Evolutionary conservation across 2,329 filamentous ascomycete species (phyloP), one percentile per base, ranked within the genome.

Genomic region (Emmonsia crescens): DNA sequence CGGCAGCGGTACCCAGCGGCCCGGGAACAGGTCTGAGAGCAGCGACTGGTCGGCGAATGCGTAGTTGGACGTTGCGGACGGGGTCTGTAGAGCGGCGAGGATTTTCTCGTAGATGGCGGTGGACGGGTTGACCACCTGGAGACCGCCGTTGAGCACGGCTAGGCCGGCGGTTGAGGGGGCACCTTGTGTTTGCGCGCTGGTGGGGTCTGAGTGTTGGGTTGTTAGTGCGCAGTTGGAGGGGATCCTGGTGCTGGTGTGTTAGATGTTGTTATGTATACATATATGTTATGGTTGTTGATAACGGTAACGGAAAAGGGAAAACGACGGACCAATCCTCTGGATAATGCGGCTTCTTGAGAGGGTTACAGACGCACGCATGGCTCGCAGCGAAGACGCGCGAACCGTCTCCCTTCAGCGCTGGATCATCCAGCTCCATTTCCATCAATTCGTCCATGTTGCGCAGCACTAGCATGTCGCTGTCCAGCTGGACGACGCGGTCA

Each of bases 361-460:
- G 90, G 75, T 95, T 95, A 78, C 91, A 95, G 21, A 91, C 85
- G 75, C 91, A 95, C 5, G 91, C 91, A 75, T 93, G 89, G 65
- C 85, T 85, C 4, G 90, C 89, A 1, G 89, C 91, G 74, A 96
- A 93, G 40, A 96, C 88, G 52, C 83, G 80, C 52, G 80, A 72
- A 27, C 87, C 84, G 21, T 76, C 77, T 12, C 68, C 85, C 1
- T 68, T 77, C 62, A 79, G 63, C 49, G 76, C 77, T 0, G 83
- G 78, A 24, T 77, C 70, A 73, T 93, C 89, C 54, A 95, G 82
- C 64, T 83, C 78, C 57, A 96, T 68, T n/a, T 89, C 85, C 89
- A 96, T 95, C 67, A 96, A 78, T 77, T 95, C 91, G 73, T 96
- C 91, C 89, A 96, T 96, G 75, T 95, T 95, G 69, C 81, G 81